phyloP scores from a whole-genome alignment of 2,329 filamentous ascomycete species.

The Ophiostoma pallidulum region DNA sequence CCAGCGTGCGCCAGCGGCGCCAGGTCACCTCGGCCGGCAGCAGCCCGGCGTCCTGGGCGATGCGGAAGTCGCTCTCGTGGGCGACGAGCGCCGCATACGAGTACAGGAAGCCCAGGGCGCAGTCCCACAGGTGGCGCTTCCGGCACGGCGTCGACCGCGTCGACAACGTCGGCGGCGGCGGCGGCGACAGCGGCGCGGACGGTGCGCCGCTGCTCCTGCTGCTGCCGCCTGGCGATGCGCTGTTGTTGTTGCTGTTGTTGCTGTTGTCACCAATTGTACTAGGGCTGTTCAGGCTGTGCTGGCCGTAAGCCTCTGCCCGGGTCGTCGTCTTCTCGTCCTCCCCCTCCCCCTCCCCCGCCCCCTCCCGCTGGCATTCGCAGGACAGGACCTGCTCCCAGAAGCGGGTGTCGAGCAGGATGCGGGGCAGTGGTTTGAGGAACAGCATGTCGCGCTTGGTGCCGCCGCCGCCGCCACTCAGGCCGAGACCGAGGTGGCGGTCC shows the following conservation, averaged over 20 bases:
- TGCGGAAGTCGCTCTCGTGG: slow-evolving; percentile 29
- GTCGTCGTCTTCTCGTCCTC: too few species aligned
- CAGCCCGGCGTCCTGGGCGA: slow-evolving; percentile 27
- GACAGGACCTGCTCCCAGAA: slow-evolving; percentile 22
- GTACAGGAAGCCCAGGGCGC: slow-evolving; percentile 31
- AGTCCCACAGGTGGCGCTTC: slow-evolving; percentile 16
- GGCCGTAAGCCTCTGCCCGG: too few species aligned
- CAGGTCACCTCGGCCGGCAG: slow-evolving; percentile 29
- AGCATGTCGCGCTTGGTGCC: slow-evolving; percentile 18
- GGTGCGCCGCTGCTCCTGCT: not conserved
- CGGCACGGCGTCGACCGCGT: slow-evolving; percentile 7
- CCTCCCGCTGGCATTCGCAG: slow-evolving; percentile 9
- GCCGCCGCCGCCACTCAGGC: slow-evolving; percentile 1
- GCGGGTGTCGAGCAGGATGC: slow-evolving; percentile 24
- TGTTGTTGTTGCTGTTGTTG: not conserved
- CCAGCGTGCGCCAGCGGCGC: slow-evolving; percentile 29
- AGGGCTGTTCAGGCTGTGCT: too few species aligned
- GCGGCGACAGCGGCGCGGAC: too few species aligned
- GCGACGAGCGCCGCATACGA: slow-evolving; percentile 29
- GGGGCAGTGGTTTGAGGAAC: slow-evolving; percentile 28
- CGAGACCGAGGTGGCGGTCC: slow-evolving; percentile 25
- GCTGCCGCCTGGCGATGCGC: not conserved
- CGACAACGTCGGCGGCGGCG: too few species aligned
- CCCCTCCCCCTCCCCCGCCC: not conserved
- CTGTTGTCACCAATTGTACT: not conserved